Conservation (phyloP, 2,329 filamentous ascomycete species). For the Ophiostoma novo-ulmi region DNA sequence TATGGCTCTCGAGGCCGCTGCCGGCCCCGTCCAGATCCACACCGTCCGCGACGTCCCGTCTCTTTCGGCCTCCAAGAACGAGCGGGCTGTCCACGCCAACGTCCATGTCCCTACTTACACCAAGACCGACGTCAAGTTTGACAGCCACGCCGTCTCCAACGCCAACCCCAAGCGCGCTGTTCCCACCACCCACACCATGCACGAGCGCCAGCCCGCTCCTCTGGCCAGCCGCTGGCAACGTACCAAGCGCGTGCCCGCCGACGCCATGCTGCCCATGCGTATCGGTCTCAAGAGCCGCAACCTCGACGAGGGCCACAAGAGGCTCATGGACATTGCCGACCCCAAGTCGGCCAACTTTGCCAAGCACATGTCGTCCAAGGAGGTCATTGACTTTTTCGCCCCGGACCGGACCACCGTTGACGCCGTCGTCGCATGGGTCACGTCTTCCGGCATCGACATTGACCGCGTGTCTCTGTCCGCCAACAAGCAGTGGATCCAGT, state of each 20-base stretch:
- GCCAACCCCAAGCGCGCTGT: constrained; percentile 15
- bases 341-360: constrained; percentile 34
- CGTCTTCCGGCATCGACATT: constrained; percentile 32
- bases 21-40: constrained; percentile 20
- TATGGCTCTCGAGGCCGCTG: constrained; percentile 23
- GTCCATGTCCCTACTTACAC: neutral
- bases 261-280: constrained; percentile 29
- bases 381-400: constrained; percentile 38
- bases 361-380: constrained; percentile 37
- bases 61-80: neutral
- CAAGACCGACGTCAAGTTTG: neutral
- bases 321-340: constrained; percentile 34
- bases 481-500: constrained; percentile 32
- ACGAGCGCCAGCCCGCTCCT: constrained; percentile 33
- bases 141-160: neutral
- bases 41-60: neutral
- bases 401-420: constrained; percentile 34
- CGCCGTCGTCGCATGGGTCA: constrained; percentile 35
- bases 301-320: constrained; percentile 31
- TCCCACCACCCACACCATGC: constrained; percentile 31
- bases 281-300: constrained; percentile 31
- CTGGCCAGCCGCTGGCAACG: constrained; percentile 31
- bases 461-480: constrained; percentile 27
- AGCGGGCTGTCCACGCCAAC: constrained; percentile 13
- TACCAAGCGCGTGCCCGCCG: constrained; percentile 29